phyloP scores from a whole-genome alignment of 495 filamentous ascomycete species.

The Hypoxylon rickii region DNA sequence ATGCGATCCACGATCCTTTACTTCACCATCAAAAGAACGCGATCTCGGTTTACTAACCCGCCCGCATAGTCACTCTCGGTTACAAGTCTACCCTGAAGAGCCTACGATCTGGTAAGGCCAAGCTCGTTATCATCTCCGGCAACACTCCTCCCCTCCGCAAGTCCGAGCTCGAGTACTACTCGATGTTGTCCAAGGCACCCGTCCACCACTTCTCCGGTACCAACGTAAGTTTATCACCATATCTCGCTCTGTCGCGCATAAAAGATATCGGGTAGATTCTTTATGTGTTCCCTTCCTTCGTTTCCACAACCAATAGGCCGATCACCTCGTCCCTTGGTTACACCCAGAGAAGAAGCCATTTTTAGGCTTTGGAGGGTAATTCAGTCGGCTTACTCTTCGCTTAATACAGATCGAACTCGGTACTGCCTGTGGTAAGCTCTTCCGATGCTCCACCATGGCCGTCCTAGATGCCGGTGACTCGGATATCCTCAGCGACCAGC shows the following conservation, averaged over 20 bases:
- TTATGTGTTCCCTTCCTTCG: conserved; percentile 14
- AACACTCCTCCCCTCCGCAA: conserved; percentile 97
- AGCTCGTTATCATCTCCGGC: conserved; percentile 78
- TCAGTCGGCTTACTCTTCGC: conserved; percentile 52
- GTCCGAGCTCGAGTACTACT: conserved; percentile 89
- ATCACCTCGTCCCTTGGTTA: conserved; percentile 33
- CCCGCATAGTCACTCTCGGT: conserved; percentile 71
- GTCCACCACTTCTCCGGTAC: conserved; percentile 96
- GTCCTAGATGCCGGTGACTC: conserved; percentile 97
- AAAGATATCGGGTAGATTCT: conserved; percentile 17
- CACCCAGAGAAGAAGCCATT: conserved; percentile 81
- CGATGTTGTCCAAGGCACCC: conserved; percentile 89
- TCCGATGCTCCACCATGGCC: conserved; percentile 90
- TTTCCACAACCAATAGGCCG: conserved; percentile 18
- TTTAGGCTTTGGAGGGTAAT: conserved; percentile 83
- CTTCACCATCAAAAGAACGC: neutral
- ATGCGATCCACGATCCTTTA: conserved; percentile 39
- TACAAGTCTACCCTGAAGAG: conserved; percentile 97
- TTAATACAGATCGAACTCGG: conserved; percentile 86
- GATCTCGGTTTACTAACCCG: conserved; percentile 17
- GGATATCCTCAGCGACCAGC: conserved; percentile 81
- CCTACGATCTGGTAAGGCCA: conserved; percentile 83
- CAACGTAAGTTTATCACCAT: conserved; percentile 76
- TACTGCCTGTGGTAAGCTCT: conserved; percentile 85
- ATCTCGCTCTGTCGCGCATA: conserved; percentile 12